Percentiles rank a stretch among this genome's conserved stretches.
Conservation (phyloP, 2,329 filamentous ascomycete genomes). For the Aciculosporium take region DNA sequence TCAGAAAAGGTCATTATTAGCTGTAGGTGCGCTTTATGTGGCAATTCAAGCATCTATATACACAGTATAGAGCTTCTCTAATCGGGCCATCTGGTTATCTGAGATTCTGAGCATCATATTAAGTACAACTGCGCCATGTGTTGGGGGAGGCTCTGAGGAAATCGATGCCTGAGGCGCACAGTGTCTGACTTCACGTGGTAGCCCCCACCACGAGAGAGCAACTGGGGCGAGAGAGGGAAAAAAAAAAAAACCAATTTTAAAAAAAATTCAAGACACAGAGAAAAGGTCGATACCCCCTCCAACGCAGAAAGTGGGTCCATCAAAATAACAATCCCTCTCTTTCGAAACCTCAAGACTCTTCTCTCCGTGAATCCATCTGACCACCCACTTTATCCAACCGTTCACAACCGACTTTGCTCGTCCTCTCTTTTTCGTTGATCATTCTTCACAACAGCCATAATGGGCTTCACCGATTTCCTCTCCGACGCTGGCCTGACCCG, state of each 20-base stretch:
- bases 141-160: background rate
- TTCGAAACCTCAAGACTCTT: background rate
- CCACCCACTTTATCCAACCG: background rate
- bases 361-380: background rate
- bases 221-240: background rate
- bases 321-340: slow-evolving; percentile 5
- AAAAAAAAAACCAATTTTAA: background rate
- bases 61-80: too few relatives aligned
- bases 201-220: background rate
- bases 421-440: background rate
- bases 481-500: slow-evolving; percentile 42
- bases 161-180: slow-evolving; percentile 1
- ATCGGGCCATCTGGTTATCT: too few relatives aligned
- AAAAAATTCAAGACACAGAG: background rate
- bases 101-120: too few relatives aligned
- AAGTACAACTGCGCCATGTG: too few relatives aligned
- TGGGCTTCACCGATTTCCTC: slow-evolving; percentile 54
- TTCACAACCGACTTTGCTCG: background rate
- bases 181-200: background rate
- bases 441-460: slow-evolving; percentile 20
- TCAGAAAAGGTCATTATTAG: too few relatives aligned
- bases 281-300: slow-evolving; percentile 4
- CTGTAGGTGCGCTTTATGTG: too few relatives aligned
- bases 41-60: too few relatives aligned
- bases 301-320: slow-evolving; percentile 4